Evolutionary conservation across 2,329 filamentous ascomycete genomes (phyloP).

Genomic region (Cladosporium sp.): DNA sequence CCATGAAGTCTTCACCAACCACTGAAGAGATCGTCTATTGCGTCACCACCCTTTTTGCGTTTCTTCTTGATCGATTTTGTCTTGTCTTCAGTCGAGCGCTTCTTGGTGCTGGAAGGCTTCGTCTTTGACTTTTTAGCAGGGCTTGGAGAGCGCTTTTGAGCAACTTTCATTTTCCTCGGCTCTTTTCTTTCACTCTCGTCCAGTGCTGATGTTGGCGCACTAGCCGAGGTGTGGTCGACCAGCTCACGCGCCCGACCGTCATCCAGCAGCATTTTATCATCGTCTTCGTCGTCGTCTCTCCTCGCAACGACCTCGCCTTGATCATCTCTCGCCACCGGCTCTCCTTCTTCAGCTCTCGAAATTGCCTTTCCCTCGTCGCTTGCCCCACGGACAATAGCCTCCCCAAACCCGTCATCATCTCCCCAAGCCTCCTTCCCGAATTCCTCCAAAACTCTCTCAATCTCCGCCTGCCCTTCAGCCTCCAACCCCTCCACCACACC

Average conservation of each 20-base stretch:
- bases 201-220: background rate
- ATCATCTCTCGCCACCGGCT: constrained; percentile 17
- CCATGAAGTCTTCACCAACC: constrained; percentile 27
- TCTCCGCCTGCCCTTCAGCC: constrained; percentile 39
- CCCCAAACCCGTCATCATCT: constrained; percentile 26
- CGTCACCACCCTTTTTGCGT: constrained; percentile 56
- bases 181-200: background rate
- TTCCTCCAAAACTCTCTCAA: constrained; percentile 38
- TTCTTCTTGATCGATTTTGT: constrained; percentile 50
- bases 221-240: no score
- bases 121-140: background rate
- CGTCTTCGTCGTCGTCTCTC: constrained; percentile 15
- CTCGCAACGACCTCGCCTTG: constrained; percentile 34
- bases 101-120: constrained; percentile 7
- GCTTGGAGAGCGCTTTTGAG: background rate
- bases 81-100: constrained; percentile 10
- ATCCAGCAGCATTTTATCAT: background rate
- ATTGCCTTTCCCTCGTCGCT: constrained; percentile 5
- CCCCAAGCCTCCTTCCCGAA: constrained; percentile 40
- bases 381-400: background rate
- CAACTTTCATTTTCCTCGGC: background rate
- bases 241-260: no score
- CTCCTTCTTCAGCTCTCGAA: constrained; percentile 17
- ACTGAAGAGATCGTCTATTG: constrained; percentile 70
- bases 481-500: constrained; percentile 41